Evolutionary conservation across 441 rosid genomes (phyloP).

Genomic region (Erysimum pusillum): DNA sequence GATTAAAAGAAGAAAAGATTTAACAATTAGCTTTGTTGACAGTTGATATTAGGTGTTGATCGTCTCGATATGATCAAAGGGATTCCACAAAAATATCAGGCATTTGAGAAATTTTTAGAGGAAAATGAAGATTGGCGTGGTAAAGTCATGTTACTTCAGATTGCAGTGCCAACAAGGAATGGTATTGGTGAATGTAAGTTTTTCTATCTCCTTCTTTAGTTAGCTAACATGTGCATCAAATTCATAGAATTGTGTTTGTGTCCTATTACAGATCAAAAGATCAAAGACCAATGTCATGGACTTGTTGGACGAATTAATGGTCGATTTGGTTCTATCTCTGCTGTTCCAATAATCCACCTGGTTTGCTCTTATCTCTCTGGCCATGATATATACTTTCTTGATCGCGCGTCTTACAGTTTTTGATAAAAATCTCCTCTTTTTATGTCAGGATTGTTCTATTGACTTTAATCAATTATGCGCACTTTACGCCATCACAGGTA

Average conservation of each 20-base stretch:
- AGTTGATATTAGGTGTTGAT: slow-evolving; percentile 98
- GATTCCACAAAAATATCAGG: slow-evolving; percentile 95
- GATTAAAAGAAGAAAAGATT: background rate
- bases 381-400: background rate
- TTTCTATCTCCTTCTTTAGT: slow-evolving; percentile 13
- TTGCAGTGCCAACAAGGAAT: slow-evolving; percentile 98
- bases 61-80: slow-evolving; percentile 99
- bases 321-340: slow-evolving; percentile 90
- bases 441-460: slow-evolving; percentile 84
- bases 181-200: slow-evolving; percentile 98
- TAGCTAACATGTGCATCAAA: slow-evolving; percentile 16
- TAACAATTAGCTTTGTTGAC: slow-evolving; percentile 36
- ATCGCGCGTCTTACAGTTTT: background rate
- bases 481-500: slow-evolving; percentile 95
- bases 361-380: slow-evolving; percentile 51
- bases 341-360: slow-evolving; percentile 97
- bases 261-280: slow-evolving; percentile 79
- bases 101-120: slow-evolving; percentile 98
- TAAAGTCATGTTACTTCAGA: slow-evolving; percentile 94
- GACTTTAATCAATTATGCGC: slow-evolving; percentile 83
- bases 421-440: slow-evolving; percentile 8
- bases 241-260: slow-evolving; percentile 2
- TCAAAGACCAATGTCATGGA: slow-evolving; percentile 97
- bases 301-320: slow-evolving; percentile 98
- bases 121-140: slow-evolving; percentile 90